Evolutionary conservation across 306 rosid species (phyloP).

Genomic region (Rosa chinensis): DNA sequence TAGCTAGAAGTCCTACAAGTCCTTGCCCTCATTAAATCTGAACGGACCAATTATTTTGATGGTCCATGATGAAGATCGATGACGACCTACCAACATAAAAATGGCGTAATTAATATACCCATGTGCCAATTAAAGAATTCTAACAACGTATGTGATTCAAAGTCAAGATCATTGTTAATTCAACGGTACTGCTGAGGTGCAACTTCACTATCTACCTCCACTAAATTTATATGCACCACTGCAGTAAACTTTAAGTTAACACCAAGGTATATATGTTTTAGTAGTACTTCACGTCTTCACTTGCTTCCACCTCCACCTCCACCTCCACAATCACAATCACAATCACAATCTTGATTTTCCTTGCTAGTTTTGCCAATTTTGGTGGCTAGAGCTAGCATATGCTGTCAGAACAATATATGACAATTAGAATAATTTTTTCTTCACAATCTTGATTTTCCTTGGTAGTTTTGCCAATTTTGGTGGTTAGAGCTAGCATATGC

Average conservation of each 20-base stretch:
- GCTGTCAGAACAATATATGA: no score
- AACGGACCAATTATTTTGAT: not conserved
- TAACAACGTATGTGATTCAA: not conserved
- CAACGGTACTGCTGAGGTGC: not conserved
- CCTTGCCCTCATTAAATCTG: not conserved
- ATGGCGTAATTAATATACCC: not conserved
- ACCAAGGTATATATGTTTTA: not conserved
- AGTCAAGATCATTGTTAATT: constrained; percentile 1
- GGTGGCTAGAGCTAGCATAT: constrained; percentile 1
- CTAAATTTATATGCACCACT: not conserved
- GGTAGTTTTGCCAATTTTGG: not conserved
- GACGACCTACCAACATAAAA: not conserved
- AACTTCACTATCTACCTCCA: not conserved
- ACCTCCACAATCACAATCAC: no score
- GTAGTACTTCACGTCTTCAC: not conserved
- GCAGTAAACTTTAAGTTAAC: not conserved
- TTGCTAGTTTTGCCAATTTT: not conserved
- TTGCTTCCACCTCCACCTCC: not conserved
- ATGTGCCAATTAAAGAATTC: not conserved
- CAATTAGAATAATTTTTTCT: not conserved
- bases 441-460: not conserved
- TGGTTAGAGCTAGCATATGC: not conserved
- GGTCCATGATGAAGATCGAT: constrained; percentile 1
- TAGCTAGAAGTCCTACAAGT: not conserved
- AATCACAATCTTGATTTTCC: not conserved